A percentile compares a stretch with the other conserved stretches of the same genome.
Conservation (phyloP, 2,329 filamentous ascomycete genomes). For the Cladosporium sp. region DNA sequence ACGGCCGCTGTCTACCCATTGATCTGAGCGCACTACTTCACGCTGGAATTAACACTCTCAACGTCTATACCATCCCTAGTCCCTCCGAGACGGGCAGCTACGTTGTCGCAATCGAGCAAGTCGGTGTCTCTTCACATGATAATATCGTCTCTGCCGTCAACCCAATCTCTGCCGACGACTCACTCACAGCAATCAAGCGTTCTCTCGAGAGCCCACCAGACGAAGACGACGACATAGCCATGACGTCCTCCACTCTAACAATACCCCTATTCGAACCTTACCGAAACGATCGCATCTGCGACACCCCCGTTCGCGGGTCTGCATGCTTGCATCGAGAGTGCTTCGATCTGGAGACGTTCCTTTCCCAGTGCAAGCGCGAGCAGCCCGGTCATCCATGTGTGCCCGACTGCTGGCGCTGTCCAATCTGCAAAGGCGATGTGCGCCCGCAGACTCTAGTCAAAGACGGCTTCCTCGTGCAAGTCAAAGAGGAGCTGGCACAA, state of each 20-base stretch:
- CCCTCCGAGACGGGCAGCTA: conserved; percentile 46
- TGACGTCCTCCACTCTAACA: conserved; percentile 43
- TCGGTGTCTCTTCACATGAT: conserved; percentile 55
- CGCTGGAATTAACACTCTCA: conserved; percentile 62
- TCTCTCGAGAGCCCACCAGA: conserved; percentile 42
- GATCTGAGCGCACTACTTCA: conserved; percentile 66
- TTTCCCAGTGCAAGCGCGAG: conserved; percentile 60
- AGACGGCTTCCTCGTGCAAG: conserved; percentile 70
- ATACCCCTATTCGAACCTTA: conserved; percentile 52
- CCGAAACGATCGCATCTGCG: conserved; percentile 55
- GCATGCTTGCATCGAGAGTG: conserved; percentile 78
- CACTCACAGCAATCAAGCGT: conserved; percentile 59
- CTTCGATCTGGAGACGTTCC: conserved; percentile 83
- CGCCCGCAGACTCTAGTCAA: conserved; percentile 69
- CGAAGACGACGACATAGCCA: conserved; percentile 57
- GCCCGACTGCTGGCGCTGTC: conserved; percentile 80
- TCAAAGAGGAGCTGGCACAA: conserved; percentile 54
- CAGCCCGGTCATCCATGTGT: conserved; percentile 39
- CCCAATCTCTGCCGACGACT: conserved; percentile 48
- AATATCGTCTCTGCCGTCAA: conserved; percentile 39
- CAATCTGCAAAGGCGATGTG: conserved; percentile 76
- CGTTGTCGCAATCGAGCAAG: conserved; percentile 68
- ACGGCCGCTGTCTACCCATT: conserved; percentile 72
- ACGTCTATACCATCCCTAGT: conserved; percentile 48
- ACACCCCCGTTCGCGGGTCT: conserved; percentile 68